Conservation (phyloP, 208 protist genomes). For the Acanthamoeba lenticulata region DNA sequence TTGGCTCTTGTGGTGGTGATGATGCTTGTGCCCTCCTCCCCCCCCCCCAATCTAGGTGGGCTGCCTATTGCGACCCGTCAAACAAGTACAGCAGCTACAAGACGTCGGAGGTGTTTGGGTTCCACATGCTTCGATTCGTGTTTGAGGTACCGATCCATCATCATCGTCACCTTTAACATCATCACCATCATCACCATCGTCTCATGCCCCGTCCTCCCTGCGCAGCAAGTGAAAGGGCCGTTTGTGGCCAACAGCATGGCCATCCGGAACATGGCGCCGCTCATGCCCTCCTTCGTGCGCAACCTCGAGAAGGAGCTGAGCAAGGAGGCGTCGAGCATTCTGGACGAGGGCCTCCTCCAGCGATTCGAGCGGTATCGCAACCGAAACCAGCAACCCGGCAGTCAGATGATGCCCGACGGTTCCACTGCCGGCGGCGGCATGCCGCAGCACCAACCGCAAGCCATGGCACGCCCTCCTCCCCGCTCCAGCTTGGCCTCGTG, state of each 20-base stretch:
- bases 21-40: too few species aligned
- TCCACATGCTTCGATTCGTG: constrained; percentile 14
- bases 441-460: not conserved
- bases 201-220: not conserved
- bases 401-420: not conserved
- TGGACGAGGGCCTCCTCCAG: constrained; percentile 16
- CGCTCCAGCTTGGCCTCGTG: not conserved
- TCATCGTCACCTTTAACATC: not conserved
- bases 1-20: too few species aligned
- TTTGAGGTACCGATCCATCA: not conserved
- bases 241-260: not conserved
- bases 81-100: not conserved
- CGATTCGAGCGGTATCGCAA: constrained; percentile 35
- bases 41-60: not conserved
- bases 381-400: not conserved
- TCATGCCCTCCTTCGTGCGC: constrained; percentile 6
- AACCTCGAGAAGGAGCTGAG: constrained; percentile 33
- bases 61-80: not conserved
- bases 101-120: constrained; percentile 31
- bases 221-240: not conserved
- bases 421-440: not conserved
- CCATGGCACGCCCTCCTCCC: not conserved
- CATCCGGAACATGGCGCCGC: not conserved
- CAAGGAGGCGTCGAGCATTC: constrained; percentile 35
- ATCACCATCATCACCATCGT: too few species aligned